Evolutionary conservation across 495 filamentous ascomycete genomes (phyloP).

Genomic region (Hypoxylon cercidicola): DNA sequence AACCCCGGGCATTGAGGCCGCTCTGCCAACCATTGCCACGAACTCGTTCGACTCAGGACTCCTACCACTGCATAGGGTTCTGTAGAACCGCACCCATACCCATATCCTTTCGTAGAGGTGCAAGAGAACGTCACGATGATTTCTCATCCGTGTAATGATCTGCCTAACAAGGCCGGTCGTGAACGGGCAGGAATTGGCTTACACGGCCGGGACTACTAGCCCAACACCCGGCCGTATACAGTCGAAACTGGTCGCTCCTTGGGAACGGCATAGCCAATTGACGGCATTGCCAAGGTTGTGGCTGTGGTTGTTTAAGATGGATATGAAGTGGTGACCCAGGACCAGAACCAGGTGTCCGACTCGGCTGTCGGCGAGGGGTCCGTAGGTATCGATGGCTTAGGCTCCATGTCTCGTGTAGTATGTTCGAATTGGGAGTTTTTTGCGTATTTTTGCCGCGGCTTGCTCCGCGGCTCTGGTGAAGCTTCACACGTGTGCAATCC

Average conservation of each 20-base stretch:
- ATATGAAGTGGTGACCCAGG: conserved; percentile 37
- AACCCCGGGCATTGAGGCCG: too few relatives aligned
- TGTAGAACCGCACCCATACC: too few relatives aligned
- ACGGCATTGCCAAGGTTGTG: too few relatives aligned
- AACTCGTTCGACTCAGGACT: too few relatives aligned
- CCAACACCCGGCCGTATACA: too few relatives aligned
- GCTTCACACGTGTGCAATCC: conserved; percentile 4
- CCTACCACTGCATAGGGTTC: too few relatives aligned
- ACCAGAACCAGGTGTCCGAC: conserved; percentile 39
- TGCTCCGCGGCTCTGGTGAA: not conserved
- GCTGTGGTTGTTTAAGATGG: conserved; percentile 16
- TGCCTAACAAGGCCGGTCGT: too few relatives aligned
- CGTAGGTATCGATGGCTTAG: conserved; percentile 20
- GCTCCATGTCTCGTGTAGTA: conserved; percentile 20
- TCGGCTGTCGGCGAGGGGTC: conserved; percentile 22
- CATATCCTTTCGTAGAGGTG: too few relatives aligned
- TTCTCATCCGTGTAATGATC: too few relatives aligned
- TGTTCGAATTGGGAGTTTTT: not conserved
- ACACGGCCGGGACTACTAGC: too few relatives aligned
- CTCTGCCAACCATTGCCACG: not conserved
- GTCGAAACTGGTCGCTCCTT: not conserved
- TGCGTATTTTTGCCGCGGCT: not conserved
- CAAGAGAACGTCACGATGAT: too few relatives aligned
- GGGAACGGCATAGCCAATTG: not conserved
- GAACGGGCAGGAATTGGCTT: too few relatives aligned